Base-by-base conservation (phyloP, 1,139 yeast genomes). In the Hemisphaericaspora xylofermentans region DNA sequence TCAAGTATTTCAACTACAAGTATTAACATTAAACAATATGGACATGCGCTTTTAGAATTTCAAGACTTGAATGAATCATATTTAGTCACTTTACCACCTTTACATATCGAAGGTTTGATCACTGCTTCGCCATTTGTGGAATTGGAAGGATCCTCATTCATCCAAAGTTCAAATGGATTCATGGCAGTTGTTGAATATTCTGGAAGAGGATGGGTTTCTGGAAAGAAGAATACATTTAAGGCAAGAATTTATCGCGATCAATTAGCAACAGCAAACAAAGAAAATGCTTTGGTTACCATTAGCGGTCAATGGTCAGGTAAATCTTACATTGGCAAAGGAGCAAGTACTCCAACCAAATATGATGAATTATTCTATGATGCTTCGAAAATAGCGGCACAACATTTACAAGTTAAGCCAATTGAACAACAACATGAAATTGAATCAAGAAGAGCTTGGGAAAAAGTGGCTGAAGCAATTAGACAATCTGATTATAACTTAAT, bases 181-280 rank as follows among this genome's bases (percentile, higher is more conserved):
- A 63, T 76, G 49, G 79, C 94, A 16, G 75, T 77, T 18, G 70
- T 93, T 50, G 96, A 88, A 54, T 93, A 79, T 64, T 74, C 87
- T 34, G 98, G 98, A 28, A 82, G 93, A 62, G 98, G 98, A 21
- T 93, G 89, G 70, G 88, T 93, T 58, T 77, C 89, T n/a, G 98
- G 98, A 51, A 91, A 89, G 73, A 91, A 89, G 71, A 91, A 93
- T 67, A 68, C 91, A 8, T 89, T 84, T 70, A 91, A 88, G 67
- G 95, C 96, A 28, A 76, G 91, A 56, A 77, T 91, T 43, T 85
- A 63, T 62, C 75, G 78, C 52, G 78, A 77, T 57, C 63, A 63
- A 42, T 64, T 73, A 27, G 74, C 75, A 15, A 68, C 82, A 29
- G 57, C 63, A 18, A 55, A 63, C 44, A 79, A 84, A 58, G 80